Base-by-base conservation (phyloP, 2,329 filamentous ascomycete species). In the Lithohypha guttulata region DNA sequence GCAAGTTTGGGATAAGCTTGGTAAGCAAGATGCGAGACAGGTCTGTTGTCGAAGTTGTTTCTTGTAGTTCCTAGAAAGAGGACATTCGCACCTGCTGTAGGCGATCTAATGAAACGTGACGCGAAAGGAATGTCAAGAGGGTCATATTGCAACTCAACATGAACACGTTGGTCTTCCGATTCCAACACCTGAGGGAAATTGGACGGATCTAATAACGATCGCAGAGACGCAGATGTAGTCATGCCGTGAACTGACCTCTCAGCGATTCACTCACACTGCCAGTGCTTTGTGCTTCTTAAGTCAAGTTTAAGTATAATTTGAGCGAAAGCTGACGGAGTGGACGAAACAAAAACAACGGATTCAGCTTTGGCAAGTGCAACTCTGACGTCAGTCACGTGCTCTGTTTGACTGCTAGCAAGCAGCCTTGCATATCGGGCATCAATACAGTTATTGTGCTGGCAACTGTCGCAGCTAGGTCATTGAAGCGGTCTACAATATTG, bases 41-140 rank as follows among this genome's bases (percentile, higher is more conserved):
- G 48, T 11, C 58, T 57, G 45, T 53, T 47, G 33, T 63, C 57
- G 45, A 65, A 65, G 13, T 58, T 61, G 49, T 64, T 53, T 22
- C 64, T 58, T 1, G 64, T 67, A 13, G 64, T 66, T 40, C 64
- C 64, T 20, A 65, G 54, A 50, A 67, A 67, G 32, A 66, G 57
- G 2, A 65, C 52, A 34, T 66, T 67, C 40, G 64, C 64, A 32
- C 64, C 64, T 6, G 62, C 62, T 7, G 54, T 41, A 1, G 63
- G 59, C 1, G 63, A 66, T 31, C 59, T 58, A 18, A 60, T 59
- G 26, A 59, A 54, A 1, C 49, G 39, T 2, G 66, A 53, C 22
- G 54, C 55, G 18, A 42, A 42, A 39, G 53, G 52, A 17, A 62
- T 50, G 42, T 62, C 51, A 20, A 67, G 62, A 1, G 57, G 46